Evolutionary conservation across 352 stramenopile genomes (phyloP).

Genomic region (Pythium phragmiticola): DNA sequence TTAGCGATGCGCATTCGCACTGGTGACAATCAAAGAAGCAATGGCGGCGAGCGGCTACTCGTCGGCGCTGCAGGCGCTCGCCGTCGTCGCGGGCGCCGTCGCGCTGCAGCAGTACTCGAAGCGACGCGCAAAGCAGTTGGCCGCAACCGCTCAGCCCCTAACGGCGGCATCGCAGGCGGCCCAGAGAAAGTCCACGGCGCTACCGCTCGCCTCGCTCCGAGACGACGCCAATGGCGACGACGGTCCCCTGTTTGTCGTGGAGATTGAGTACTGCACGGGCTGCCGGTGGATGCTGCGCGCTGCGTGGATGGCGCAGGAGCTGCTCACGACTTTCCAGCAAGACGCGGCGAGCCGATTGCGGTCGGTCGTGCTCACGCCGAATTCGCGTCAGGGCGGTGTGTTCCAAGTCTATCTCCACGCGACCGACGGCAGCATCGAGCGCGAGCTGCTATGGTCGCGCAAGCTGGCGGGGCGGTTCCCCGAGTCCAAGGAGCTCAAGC

Average conservation of each 20-base stretch:
- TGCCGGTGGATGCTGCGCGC: slow-evolving; percentile 90
- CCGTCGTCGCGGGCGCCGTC: slow-evolving; percentile 30
- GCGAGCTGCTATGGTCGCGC: slow-evolving; percentile 85
- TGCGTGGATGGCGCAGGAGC: slow-evolving; percentile 89
- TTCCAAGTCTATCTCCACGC: slow-evolving; percentile 69
- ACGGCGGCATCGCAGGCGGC: not conserved
- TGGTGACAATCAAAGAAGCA: not conserved
- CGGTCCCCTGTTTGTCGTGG: slow-evolving; percentile 50
- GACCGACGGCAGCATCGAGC: slow-evolving; percentile 36
- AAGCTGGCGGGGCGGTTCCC: slow-evolving; percentile 83
- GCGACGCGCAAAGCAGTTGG: slow-evolving; percentile 11
- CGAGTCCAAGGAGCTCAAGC: slow-evolving; percentile 92
- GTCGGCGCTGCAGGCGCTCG: slow-evolving; percentile 27
- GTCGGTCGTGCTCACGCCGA: slow-evolving; percentile 66
- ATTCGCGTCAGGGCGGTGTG: slow-evolving; percentile 52
- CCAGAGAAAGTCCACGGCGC: not conserved
- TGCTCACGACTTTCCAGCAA: slow-evolving; percentile 91
- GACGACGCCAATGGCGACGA: not conserved
- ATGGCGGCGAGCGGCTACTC: slow-evolving; percentile 17
- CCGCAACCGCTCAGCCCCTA: slow-evolving; percentile 4
- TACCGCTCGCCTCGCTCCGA: slow-evolving; percentile 12
- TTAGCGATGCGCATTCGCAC: slow-evolving; percentile 12
- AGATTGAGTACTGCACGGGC: slow-evolving; percentile 92
- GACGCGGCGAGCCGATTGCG: slow-evolving; percentile 50
- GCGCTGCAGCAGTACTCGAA: slow-evolving; percentile 47